Evolutionary conservation across 1,284 basidiomycete species (phyloP).

Genomic region (Malassezia sp.): DNA sequence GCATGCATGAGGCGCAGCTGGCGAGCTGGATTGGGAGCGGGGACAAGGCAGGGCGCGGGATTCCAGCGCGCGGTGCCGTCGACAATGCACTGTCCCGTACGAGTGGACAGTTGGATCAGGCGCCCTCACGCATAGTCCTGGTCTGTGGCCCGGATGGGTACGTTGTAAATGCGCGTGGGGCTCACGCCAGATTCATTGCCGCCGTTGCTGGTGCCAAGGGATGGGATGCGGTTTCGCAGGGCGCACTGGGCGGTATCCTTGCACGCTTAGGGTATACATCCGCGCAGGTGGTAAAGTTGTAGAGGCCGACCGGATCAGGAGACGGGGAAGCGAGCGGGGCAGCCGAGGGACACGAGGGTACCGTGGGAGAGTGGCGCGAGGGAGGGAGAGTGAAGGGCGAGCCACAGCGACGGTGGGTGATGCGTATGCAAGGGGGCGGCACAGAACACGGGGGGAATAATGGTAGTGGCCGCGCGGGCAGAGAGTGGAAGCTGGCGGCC

Average conservation of each 20-base stretch:
- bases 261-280: slow-evolving; percentile 4
- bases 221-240: slow-evolving; percentile 9
- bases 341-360: too few relatives aligned
- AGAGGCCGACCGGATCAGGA: too few relatives aligned
- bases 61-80: neutral
- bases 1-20: neutral
- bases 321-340: too few relatives aligned
- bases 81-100: too few relatives aligned
- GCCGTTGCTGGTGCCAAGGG: slow-evolving; percentile 10
- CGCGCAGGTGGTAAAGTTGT: slow-evolving; percentile 11
- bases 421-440: too few relatives aligned
- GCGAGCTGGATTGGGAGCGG: neutral
- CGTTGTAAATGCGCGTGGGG: neutral
- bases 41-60: neutral
- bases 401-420: too few relatives aligned
- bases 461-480: too few relatives aligned
- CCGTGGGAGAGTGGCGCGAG: too few relatives aligned
- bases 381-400: too few relatives aligned
- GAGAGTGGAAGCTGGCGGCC: too few relatives aligned
- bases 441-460: too few relatives aligned
- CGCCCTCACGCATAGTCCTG: slow-evolving; percentile 5
- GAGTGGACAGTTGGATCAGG: too few relatives aligned
- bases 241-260: slow-evolving; percentile 6
- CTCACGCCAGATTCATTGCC: neutral
- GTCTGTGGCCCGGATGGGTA: slow-evolving; percentile 17